Percentiles rank a stretch among this genome's conserved stretches.
Evolutionary conservation across 495 filamentous ascomycete species (phyloP).

Genomic region (Tuber magnatum): DNA sequence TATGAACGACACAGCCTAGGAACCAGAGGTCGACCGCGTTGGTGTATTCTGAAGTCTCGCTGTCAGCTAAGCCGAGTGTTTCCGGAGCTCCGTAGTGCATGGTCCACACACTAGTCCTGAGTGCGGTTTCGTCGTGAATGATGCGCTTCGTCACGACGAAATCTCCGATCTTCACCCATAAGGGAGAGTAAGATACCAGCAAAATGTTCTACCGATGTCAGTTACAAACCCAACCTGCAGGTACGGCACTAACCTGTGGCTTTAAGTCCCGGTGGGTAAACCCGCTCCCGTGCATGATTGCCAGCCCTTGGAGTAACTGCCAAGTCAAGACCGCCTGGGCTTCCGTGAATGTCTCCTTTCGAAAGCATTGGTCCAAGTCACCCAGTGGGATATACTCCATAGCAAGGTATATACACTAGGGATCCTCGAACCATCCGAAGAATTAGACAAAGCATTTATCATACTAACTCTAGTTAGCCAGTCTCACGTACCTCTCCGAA

Average conservation of each 20-base stretch:
- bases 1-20: background rate
- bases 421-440: constrained; percentile 16
- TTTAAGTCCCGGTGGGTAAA: constrained; percentile 1
- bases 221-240: background rate
- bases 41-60: background rate
- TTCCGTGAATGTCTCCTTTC: background rate
- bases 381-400: constrained; percentile 12
- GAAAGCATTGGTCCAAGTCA: background rate
- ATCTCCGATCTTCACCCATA: constrained; percentile 1
- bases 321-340: background rate
- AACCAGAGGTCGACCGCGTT: background rate
- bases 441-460: constrained; percentile 11
- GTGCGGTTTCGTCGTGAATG: background rate
- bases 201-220: background rate
- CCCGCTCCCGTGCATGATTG: background rate
- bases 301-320: background rate
- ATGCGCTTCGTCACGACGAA: background rate
- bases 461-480: constrained; percentile 3
- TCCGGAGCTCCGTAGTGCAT: background rate
- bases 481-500: background rate
- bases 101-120: background rate
- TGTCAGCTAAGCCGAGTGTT: background rate
- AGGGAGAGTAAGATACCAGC: background rate
- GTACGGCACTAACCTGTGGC: background rate
- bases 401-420: constrained; percentile 6